These are phyloP conservation scores for Phytophthora meadii DNA, from an alignment of 352 stramenopile species.

Conservation along the genomic window DNA sequence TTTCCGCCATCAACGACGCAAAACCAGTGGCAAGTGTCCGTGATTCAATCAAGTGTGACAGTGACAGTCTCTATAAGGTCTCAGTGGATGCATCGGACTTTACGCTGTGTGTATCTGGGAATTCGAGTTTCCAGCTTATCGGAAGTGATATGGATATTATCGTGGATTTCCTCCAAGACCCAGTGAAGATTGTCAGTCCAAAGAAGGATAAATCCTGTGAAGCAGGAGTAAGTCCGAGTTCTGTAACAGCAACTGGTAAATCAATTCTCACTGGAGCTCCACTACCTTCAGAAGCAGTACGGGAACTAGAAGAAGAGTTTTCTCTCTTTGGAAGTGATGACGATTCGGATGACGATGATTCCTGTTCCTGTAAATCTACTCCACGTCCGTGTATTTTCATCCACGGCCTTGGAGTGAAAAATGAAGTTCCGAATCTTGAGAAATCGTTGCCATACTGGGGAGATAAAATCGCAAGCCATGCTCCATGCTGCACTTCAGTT, in stretches of 20 bases:
- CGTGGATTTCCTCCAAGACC: slow-evolving; percentile 18
- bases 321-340: slow-evolving; percentile 8
- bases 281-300: neutral
- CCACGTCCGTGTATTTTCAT: slow-evolving; percentile 32
- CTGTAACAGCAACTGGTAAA: slow-evolving; percentile 7
- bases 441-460: slow-evolving; percentile 30
- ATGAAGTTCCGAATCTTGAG: slow-evolving; percentile 7
- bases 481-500: slow-evolving; percentile 25
- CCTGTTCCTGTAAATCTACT: slow-evolving; percentile 24
- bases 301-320: slow-evolving; percentile 11
- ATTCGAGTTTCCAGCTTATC: slow-evolving; percentile 16
- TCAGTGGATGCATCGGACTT: slow-evolving; percentile 16
- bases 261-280: slow-evolving; percentile 8
- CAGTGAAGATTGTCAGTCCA: slow-evolving; percentile 11
- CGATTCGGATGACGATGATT: slow-evolving; percentile 6
- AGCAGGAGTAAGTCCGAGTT: slow-evolving; percentile 1
- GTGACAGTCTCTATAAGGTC: slow-evolving; percentile 9
- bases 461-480: slow-evolving; percentile 15
- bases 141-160: slow-evolving; percentile 24
- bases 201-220: slow-evolving; percentile 6
- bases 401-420: slow-evolving; percentile 23
- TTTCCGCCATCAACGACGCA: slow-evolving; percentile 21
- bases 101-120: slow-evolving; percentile 7
- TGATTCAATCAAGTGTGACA: slow-evolving; percentile 3
- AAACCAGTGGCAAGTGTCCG: slow-evolving; percentile 6